Conservation (phyloP, 768 basidiomycete species). For the Xerocomus potaroensis region DNA sequence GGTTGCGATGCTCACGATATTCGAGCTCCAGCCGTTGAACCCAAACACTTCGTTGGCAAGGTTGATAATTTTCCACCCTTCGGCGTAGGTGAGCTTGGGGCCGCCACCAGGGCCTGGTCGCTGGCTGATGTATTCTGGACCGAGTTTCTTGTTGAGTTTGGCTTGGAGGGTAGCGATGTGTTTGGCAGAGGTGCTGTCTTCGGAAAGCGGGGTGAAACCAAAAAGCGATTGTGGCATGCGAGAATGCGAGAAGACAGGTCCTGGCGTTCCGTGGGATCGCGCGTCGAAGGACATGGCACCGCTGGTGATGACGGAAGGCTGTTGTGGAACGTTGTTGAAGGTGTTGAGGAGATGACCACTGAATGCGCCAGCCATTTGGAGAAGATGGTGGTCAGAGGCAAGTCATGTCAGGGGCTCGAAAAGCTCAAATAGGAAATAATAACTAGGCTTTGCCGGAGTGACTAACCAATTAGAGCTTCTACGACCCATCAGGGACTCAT, state of each 20-base stretch:
- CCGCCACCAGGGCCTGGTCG: conserved; percentile 86
- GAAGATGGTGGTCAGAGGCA: conserved; percentile 11
- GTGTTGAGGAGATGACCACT: conserved; percentile 56
- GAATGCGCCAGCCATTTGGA: conserved; percentile 54
- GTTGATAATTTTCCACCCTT: conserved; percentile 98
- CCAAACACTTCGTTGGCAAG: conserved; percentile 98
- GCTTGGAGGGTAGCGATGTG: conserved; percentile 69
- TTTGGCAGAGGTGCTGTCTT: conserved; percentile 52
- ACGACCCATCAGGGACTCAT: too few species aligned
- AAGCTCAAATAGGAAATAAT: not conserved
- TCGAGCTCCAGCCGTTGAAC: conserved; percentile 94
- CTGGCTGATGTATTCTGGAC: conserved; percentile 90
- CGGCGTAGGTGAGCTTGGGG: conserved; percentile 86
- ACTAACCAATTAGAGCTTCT: too few species aligned
- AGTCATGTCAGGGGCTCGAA: conserved; percentile 1
- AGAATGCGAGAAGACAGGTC: conserved; percentile 5
- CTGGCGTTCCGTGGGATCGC: conserved; percentile 44
- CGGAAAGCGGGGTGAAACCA: conserved; percentile 35
- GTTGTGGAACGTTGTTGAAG: conserved; percentile 28
- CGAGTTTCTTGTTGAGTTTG: conserved; percentile 82
- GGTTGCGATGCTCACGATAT: conserved; percentile 65
- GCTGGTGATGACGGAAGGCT: conserved; percentile 33
- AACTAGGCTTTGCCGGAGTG: too few species aligned
- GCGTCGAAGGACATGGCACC: conserved; percentile 62
- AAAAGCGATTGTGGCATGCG: not conserved